Evolutionary conservation across 495 filamentous ascomycete species (phyloP).

Genomic region (Polyplosphaeria fusca): DNA sequence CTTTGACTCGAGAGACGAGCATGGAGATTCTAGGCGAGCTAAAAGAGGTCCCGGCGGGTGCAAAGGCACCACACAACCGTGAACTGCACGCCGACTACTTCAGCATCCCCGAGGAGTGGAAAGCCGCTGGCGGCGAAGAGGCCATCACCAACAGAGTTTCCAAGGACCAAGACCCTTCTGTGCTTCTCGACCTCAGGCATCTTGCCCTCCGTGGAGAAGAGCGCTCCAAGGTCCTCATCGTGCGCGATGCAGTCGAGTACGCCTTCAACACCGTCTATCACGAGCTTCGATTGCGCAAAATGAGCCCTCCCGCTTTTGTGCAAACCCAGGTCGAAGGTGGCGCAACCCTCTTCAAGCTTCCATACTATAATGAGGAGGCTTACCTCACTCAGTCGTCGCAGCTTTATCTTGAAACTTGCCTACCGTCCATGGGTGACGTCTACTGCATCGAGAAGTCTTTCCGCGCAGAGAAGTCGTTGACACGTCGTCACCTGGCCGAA

Average conservation of each 20-base stretch:
- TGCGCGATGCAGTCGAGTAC: conserved; percentile 76
- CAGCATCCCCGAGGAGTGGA: conserved; percentile 65
- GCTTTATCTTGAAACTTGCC: conserved; percentile 93
- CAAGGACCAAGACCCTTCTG: conserved; percentile 72
- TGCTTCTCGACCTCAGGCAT: conserved; percentile 85
- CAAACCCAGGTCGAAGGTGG: conserved; percentile 98
- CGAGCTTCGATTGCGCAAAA: conserved; percentile 74
- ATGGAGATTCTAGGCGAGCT: conserved; percentile 87
- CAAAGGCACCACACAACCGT: conserved; percentile 78
- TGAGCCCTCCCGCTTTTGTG: conserved; percentile 93
- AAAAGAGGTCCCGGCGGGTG: conserved; percentile 72
- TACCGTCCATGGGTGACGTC: conserved; percentile 87
- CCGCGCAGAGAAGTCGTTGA: conserved; percentile 94
- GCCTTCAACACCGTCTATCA: conserved; percentile 82
- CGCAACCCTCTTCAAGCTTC: conserved; percentile 85
- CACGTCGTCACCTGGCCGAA: conserved; percentile 89
- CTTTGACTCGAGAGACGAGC: conserved; percentile 83
- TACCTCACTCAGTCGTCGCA: conserved; percentile 97
- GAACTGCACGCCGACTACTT: conserved; percentile 96
- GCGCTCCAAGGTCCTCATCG: conserved; percentile 84
- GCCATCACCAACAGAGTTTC: conserved; percentile 91
- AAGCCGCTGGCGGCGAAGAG: conserved; percentile 83
- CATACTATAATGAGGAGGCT: conserved; percentile 91
- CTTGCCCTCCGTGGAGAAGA: conserved; percentile 86
- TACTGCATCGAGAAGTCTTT: conserved; percentile 99